phyloP scores from a whole-genome alignment of 164 flowering plant genomes.

The Magnolia kwangsiensis region DNA sequence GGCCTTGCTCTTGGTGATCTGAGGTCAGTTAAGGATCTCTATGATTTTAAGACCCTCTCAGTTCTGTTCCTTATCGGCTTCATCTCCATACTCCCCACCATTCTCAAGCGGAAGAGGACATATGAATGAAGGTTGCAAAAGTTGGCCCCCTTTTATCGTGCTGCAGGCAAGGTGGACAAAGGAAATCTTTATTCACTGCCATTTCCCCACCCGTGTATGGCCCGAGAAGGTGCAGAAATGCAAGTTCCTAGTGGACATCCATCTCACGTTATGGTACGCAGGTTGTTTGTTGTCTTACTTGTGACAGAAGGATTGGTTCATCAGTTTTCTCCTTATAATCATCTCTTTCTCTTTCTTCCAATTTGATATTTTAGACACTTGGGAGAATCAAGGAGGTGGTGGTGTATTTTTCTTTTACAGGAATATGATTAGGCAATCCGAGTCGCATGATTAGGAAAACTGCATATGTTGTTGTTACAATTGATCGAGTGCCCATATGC shows the following conservation, averaged over 20 bases:
- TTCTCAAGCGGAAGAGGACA: slow-evolving; percentile 61
- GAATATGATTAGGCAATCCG: not conserved
- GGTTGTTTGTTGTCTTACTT: not conserved
- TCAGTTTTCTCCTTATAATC: not conserved
- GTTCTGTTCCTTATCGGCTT: slow-evolving; percentile 82
- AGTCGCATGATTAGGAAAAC: not conserved
- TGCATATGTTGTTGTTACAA: not conserved
- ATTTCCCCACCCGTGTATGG: not conserved
- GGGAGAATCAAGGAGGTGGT: not conserved
- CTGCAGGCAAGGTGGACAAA: not conserved
- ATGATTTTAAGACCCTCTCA: slow-evolving; percentile 71
- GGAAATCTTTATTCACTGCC: not conserved
- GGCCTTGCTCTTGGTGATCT: slow-evolving; percentile 93
- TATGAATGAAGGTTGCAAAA: slow-evolving; percentile 46
- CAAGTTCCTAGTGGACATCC: not conserved
- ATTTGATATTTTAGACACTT: not conserved
- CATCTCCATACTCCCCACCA: slow-evolving; percentile 52
- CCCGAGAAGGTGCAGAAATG: not conserved
- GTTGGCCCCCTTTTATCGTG: not conserved
- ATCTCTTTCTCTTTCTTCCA: not conserved
- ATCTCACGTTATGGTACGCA: not conserved
- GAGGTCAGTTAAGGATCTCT: slow-evolving; percentile 78
- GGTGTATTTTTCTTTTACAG: not conserved
- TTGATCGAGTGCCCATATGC: not conserved
- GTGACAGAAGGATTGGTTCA: not conserved